Evolutionary conservation across 306 rosid species (phyloP), one percentile per base, ranked within the genome.

Genomic region (Canavalia ensiformis): DNA sequence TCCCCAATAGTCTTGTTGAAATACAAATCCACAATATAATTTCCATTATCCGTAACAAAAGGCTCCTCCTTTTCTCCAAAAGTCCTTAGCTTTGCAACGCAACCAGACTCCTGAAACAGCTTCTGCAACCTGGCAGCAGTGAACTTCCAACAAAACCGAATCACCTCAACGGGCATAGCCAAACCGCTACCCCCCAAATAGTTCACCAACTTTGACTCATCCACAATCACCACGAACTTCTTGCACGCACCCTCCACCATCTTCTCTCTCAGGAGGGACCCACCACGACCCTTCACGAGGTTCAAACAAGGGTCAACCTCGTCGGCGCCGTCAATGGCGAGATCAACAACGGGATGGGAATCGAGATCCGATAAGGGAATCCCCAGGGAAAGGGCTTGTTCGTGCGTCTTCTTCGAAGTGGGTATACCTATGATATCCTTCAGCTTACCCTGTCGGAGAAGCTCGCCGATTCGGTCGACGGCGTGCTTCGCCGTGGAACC

Each of bases 251-350:
- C 85, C 34, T 94, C 98, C 18, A 94, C 90, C 98, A 94, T 92
- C 67, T 94, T 94, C 56, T 94, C 97, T 6, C 97, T 80, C 45
- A 94, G 29, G 9, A 94, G 93, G 6, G 98, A 94, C 7, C 98
- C 97, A 34, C 97, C 97, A 45, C 98, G 94, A 4, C 98, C 98
- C 54, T 94, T 94, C 1, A 94, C 98, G 46, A 92, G 37, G 77
- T 92, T 94, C 55, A 94, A 78, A 13, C 49, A 39, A 2, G 96
- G 97, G 28, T 94, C 97, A 13, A 94, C 98, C 78, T 94, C 98
- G 2, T 94, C 98, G n/a, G 98, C 97, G 6, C 97, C 98, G 31
- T 94, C 98, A 39, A 94, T 94, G 1, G 96, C 91, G 10, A 94
- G 91, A 81, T 94, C 98, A 10, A 94, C 81, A 0, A 86, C 84